phyloP scores from a whole-genome alignment of 345 rosid genomes.

The Trapa incisa region DNA sequence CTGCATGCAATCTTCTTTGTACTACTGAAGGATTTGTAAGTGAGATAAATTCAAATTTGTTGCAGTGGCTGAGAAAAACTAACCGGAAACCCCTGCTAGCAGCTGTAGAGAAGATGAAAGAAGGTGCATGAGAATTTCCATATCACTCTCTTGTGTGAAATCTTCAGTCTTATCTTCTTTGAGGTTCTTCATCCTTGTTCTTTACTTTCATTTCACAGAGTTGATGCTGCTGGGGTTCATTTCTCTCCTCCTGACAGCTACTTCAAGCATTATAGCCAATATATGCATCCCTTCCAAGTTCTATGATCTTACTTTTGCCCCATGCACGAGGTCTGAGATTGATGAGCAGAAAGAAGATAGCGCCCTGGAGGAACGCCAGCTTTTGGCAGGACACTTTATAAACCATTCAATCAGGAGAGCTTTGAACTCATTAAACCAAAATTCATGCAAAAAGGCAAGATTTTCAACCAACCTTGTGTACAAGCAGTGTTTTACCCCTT shows the following conservation, averaged over 20 bases:
- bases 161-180: background rate
- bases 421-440: constrained; percentile 27
- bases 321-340: constrained; percentile 59
- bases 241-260: constrained; percentile 82
- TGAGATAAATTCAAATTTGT: constrained; percentile 11
- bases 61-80: constrained; percentile 73
- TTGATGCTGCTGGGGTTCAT: constrained; percentile 98
- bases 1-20: background rate
- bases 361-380: constrained; percentile 40
- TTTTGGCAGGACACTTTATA: constrained; percentile 20
- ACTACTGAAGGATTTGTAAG: background rate
- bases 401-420: constrained; percentile 38
- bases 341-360: constrained; percentile 32
- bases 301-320: constrained; percentile 59
- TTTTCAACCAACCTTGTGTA: no score
- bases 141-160: background rate
- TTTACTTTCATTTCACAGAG: constrained; percentile 31
- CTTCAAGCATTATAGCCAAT: constrained; percentile 66
- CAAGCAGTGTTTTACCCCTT: background rate
- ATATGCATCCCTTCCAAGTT: constrained; percentile 80
- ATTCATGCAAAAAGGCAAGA: constrained; percentile 62
- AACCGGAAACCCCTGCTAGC: constrained; percentile 71
- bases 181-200: background rate
- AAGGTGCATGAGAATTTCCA: constrained; percentile 33
- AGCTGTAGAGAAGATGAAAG: constrained; percentile 92